phyloP scores from a whole-genome alignment of 2,329 filamentous ascomycete genomes.

The Trichoderma brevicompactum region DNA sequence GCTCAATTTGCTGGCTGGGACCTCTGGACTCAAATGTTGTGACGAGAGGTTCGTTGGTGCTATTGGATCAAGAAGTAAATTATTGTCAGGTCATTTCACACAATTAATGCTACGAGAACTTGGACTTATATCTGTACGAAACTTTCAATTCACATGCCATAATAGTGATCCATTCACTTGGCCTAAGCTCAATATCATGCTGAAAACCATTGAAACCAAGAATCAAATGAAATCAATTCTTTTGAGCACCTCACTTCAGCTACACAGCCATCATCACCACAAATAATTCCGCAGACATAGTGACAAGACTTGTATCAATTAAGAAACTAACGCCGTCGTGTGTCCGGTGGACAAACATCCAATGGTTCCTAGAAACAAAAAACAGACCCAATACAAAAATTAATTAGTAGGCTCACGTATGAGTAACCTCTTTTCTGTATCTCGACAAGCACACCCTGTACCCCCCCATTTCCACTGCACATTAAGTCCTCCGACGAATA shows the following conservation, averaged over 20 bases:
- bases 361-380: background rate
- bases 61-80: too few relatives aligned
- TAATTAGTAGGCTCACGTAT: constrained; percentile 16
- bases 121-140: too few relatives aligned
- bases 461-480: background rate
- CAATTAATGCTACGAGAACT: too few relatives aligned
- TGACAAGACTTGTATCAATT: constrained; percentile 1
- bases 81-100: too few relatives aligned
- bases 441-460: background rate
- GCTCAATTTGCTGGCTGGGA: background rate
- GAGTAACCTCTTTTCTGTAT: constrained; percentile 1
- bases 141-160: too few relatives aligned
- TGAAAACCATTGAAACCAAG: background rate
- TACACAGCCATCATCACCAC: constrained; percentile 1
- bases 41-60: background rate
- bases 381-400: background rate
- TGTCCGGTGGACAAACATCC: constrained; percentile 4
- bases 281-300: background rate
- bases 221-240: background rate
- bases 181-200: too few relatives aligned
- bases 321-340: constrained; percentile 14
- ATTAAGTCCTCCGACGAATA: constrained; percentile 10
- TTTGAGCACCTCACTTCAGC: constrained; percentile 6
- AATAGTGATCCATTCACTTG: too few relatives aligned
- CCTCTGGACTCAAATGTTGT: too few relatives aligned